phyloP scores from a whole-genome alignment of 768 basidiomycete genomes.

The Suillus lakei region DNA sequence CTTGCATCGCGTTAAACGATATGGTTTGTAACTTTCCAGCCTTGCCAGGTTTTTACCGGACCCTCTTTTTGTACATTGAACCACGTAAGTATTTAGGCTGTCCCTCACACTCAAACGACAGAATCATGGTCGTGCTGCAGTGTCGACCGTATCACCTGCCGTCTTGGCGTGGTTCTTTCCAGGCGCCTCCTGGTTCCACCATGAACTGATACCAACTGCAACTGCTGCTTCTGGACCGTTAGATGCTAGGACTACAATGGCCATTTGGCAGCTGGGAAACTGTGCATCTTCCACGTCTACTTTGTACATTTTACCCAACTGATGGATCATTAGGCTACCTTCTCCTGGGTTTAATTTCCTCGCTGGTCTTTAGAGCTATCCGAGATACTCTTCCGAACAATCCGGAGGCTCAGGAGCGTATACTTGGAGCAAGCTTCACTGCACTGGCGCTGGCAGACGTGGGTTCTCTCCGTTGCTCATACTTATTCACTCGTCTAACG shows the following conservation, averaged over 20 bases:
- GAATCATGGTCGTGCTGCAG: slow-evolving; percentile 33
- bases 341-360: slow-evolving; percentile 65
- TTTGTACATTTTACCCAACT: not conserved
- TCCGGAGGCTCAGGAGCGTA: slow-evolving; percentile 66
- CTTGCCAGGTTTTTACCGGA: slow-evolving; percentile 64
- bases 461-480: slow-evolving; percentile 28
- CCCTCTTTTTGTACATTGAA: slow-evolving; percentile 68
- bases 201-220: slow-evolving; percentile 59
- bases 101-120: slow-evolving; percentile 21
- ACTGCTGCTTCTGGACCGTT: slow-evolving; percentile 35
- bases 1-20: not conserved
- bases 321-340: slow-evolving; percentile 52
- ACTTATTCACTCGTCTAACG: slow-evolving; percentile 9
- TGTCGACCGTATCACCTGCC: slow-evolving; percentile 54
- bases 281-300: slow-evolving; percentile 44
- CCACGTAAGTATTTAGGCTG: slow-evolving; percentile 51
- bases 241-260: slow-evolving; percentile 60
- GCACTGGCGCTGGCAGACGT: slow-evolving; percentile 77
- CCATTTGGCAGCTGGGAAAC: slow-evolving; percentile 70
- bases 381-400: slow-evolving; percentile 61
- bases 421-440: slow-evolving; percentile 64
- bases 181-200: slow-evolving; percentile 69
- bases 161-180: slow-evolving; percentile 59
- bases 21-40: slow-evolving; percentile 51
- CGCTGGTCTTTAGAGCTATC: slow-evolving; percentile 69